These are phyloP conservation scores for Cornus controversa DNA, from an alignment of 148 eudicot species.

Conservation along the genomic window DNA sequence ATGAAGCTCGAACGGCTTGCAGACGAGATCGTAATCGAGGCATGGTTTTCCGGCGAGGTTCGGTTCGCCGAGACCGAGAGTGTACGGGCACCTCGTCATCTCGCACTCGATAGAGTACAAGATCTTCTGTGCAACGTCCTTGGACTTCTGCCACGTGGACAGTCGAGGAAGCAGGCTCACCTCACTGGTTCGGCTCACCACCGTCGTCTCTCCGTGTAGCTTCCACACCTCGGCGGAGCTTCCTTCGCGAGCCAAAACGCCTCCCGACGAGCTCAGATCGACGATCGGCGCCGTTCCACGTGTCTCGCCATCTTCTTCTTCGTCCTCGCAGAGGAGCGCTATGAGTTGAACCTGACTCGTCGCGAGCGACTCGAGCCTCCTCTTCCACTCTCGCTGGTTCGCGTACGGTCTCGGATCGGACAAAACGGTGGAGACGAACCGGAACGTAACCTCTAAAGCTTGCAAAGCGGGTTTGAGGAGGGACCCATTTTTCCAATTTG, in stretches of 20 bases:
- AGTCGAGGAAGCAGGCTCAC: slow-evolving; percentile 59
- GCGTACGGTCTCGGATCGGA: slow-evolving; percentile 64
- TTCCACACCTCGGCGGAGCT: slow-evolving; percentile 69
- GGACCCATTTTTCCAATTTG: slow-evolving; percentile 60
- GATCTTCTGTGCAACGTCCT: slow-evolving; percentile 44
- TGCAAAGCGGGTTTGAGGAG: slow-evolving; percentile 61
- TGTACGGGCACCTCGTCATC: slow-evolving; percentile 53
- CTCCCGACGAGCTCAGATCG: slow-evolving; percentile 40
- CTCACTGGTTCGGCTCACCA: slow-evolving; percentile 55
- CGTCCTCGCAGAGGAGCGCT: slow-evolving; percentile 48
- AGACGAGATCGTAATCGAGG: slow-evolving; percentile 62
- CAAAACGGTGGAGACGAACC: slow-evolving; percentile 54
- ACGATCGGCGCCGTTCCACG: slow-evolving; percentile 34
- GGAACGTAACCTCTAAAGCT: slow-evolving; percentile 68
- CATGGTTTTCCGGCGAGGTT: slow-evolving; percentile 62
- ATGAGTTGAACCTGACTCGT: slow-evolving; percentile 54
- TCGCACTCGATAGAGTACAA: slow-evolving; percentile 55
- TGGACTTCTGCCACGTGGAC: slow-evolving; percentile 55
- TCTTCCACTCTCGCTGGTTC: slow-evolving; percentile 57
- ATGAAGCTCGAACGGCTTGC: slow-evolving; percentile 59
- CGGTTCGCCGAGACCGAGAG: slow-evolving; percentile 78
- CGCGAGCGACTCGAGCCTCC: slow-evolving; percentile 50
- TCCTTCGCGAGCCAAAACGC: slow-evolving; percentile 44
- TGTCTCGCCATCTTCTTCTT: slow-evolving; percentile 21
- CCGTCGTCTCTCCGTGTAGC: slow-evolving; percentile 39